Evolutionary conservation across 2,329 filamentous ascomycete species (phyloP), one percentile per base, ranked within the genome.

Genomic region (Exophiala xenobiotica): DNA sequence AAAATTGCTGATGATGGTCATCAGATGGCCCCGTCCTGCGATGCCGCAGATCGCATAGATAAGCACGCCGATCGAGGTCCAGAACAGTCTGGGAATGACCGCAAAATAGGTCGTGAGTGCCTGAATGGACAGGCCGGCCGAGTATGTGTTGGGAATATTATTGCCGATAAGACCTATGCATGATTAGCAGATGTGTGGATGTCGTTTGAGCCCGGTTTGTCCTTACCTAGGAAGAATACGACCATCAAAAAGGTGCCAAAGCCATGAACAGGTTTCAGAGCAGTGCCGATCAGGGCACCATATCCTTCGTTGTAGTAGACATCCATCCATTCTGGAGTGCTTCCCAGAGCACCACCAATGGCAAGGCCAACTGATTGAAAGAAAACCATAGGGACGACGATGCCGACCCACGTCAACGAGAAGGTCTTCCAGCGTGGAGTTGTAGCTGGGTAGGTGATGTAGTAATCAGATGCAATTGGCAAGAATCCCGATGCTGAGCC

Each of bases 101-200:
- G 65, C 59, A 46, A 67, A 68, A 20, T 64, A 63, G 1, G 66
- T 60, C 8, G 71, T 72, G 22, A 74, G 59, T 62, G 71, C 68
- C 55, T 75, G 73, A 51, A 75, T 70, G 22, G 68, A 70, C 57
- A 75, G 66, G 2, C 70, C 68, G 56, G 71, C 73, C 3, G 71
- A 72, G 59, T 76, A 76, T 1, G 70, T 68, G 2, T 69, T 68
- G 1, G 73, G 73, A 2, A 69, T 68, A 50, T 73, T 75, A 59
- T 74, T 75, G 3, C 70, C 68, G 33, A 76, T 65, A 45, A 72
- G 63, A 3, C 70, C 68, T 5, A 75, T 6, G 19, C 16, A 6
- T 22, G 12, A n/a, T 23, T n/a, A 23, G 19, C 14, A 24, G 20
- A 18, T 19, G 6, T 39, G 9, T 37, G 8, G 5, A 19, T 6